Percentiles rank a stretch among this genome's conserved stretches.
Evolutionary conservation across 805 yeast species (phyloP).

Genomic region (Nakazawaea wyomingensis): DNA sequence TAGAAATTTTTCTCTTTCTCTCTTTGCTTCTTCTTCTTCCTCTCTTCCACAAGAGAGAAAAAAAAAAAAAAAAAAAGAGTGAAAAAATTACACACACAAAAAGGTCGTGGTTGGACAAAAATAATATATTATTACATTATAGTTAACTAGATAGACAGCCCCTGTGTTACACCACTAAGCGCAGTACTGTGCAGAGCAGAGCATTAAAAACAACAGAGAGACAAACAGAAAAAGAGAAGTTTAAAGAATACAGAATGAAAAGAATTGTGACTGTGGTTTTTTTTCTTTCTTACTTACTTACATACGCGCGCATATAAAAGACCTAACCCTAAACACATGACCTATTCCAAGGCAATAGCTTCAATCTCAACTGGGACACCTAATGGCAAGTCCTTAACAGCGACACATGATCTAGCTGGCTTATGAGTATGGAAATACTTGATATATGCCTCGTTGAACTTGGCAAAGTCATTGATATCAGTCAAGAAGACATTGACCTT

Average conservation of each 20-base stretch:
- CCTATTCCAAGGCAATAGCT: constrained; percentile 76
- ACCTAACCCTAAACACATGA: constrained; percentile 1
- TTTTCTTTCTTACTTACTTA: no score
- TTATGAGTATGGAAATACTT: constrained; percentile 71
- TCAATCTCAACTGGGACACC: constrained; percentile 88
- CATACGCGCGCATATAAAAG: no score
- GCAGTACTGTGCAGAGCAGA: no score
- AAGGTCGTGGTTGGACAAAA: no score
- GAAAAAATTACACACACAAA: no score
- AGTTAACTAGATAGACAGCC: no score
- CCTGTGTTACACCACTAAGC: no score
- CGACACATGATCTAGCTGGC: constrained; percentile 98
- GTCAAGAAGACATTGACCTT: constrained; percentile 88
- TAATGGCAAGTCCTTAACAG: constrained; percentile 86
- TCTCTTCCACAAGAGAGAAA: not conserved
- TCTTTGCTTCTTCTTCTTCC: no score
- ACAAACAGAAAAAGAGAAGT: no score
- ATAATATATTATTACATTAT: no score
- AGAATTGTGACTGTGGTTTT: not conserved
- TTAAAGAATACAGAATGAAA: no score
- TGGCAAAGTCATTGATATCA: constrained; percentile 82
- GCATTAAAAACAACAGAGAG: no score
- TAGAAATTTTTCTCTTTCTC: constrained; percentile 1
- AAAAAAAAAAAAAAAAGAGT: not conserved
- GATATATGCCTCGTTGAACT: constrained; percentile 80